A percentile compares a stretch with the other conserved stretches of the same genome.
Evolutionary conservation across 169 alveolate species (phyloP).

Genomic region (Amoebophrya sp.): DNA sequence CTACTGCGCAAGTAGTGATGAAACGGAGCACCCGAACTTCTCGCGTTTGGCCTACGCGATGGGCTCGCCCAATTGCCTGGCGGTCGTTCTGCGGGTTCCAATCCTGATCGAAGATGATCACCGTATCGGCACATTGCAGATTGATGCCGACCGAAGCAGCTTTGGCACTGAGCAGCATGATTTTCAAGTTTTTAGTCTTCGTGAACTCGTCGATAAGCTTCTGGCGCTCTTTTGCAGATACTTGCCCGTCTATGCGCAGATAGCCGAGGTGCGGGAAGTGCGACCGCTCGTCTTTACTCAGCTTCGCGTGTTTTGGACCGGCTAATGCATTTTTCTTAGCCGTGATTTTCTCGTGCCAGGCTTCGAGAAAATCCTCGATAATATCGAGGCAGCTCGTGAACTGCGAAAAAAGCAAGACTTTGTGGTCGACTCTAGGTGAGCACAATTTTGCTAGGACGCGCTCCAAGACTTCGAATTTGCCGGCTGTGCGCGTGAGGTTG

Average conservation of each 20-base stretch:
- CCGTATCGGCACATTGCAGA: slow-evolving; percentile 88
- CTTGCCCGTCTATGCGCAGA: background rate
- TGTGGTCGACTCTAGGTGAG: slow-evolving; percentile 81
- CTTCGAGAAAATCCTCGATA: slow-evolving; percentile 71
- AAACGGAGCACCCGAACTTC: slow-evolving; percentile 70
- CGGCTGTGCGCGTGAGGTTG: slow-evolving; percentile 77
- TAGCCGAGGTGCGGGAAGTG: no score
- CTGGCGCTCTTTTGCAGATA: background rate
- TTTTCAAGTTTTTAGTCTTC: background rate
- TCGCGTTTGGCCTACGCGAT: slow-evolving; percentile 85
- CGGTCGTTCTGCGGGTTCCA: slow-evolving; percentile 42
- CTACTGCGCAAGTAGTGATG: slow-evolving; percentile 68
- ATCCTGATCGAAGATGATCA: background rate
- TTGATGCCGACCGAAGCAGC: slow-evolving; percentile 83
- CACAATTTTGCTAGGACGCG: slow-evolving; percentile 51
- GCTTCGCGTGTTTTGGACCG: no score
- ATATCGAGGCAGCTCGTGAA: slow-evolving; percentile 82
- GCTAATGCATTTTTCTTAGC: no score
- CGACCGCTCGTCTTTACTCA: no score
- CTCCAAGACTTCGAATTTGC: slow-evolving; percentile 87
- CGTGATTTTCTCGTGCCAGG: slow-evolving; percentile 13
- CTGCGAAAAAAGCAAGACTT: slow-evolving; percentile 79
- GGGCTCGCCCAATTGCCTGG: slow-evolving; percentile 88
- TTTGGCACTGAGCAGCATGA: background rate
- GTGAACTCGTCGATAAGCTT: background rate